Evolutionary conservation across 2,329 filamentous ascomycete genomes (phyloP), one percentile per base, ranked within the genome.

Genomic region (Lasiodiplodia hormozganensis): DNA sequence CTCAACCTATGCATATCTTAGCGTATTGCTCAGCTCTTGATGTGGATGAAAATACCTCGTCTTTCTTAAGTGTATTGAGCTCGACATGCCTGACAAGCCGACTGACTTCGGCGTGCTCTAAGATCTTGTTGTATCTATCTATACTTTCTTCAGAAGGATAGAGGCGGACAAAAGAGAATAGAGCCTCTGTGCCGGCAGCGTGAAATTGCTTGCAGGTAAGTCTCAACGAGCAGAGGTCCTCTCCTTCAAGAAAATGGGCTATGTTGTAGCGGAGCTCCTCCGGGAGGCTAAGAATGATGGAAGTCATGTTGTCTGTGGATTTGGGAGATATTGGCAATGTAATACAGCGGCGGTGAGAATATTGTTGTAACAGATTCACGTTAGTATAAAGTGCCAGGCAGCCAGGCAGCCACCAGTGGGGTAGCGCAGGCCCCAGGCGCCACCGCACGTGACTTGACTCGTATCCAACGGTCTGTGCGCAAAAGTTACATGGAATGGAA

Each of bases 221-320:
- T 51, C 58, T 49, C 23, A 62, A 18, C 2, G 25, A 31, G n/a
- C 25, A 2, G 18, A 62, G 25, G n/a, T 51, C 43, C 7, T 51
- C 28, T 16, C 2, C 8, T 2, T 51, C 18, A 11, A 62, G 58
- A 36, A 36, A 36, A 10, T 12, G 25, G 18, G 28, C 18, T 18
- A 51, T 23, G 25, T 49, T 62, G 58, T 11, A 34, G 18, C 49
- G 43, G 28, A 62, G 58, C 43, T 62, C 58, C 25, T 62, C 58
- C n/a, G 43, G 40, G 25, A 62, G 58, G 18, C 10, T 10, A 8
- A 49, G 18, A 16, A 62, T 43, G 21, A 16, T 34, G 1, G 8
- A 12, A 7, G 14, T 28, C 58, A 62, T 62, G 57, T n/a, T 12
- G 23, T 47, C 6, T 14, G 52, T 34, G 28, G 11, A 8, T 52